phyloP scores from a whole-genome alignment of 129 eudicot genomes.

The Rutidosis leptorrhynchoides region DNA sequence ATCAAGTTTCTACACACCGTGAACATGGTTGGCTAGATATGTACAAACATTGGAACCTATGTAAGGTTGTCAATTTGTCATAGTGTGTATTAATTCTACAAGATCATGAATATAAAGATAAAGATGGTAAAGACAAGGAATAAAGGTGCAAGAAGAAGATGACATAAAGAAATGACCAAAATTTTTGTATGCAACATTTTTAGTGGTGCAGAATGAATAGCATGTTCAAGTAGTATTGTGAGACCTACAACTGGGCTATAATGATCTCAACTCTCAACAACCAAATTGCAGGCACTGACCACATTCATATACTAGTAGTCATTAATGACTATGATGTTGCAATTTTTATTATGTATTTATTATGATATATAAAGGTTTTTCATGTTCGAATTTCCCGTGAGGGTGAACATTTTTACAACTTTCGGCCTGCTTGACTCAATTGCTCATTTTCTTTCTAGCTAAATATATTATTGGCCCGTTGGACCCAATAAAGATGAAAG shows the following conservation, averaged over 20 bases:
- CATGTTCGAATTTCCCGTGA: too few species aligned
- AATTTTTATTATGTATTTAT: not conserved
- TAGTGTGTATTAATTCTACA: not conserved
- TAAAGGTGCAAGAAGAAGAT: not conserved
- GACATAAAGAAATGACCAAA: slow-evolving; percentile 11
- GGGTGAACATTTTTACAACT: too few species aligned
- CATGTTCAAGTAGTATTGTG: not conserved
- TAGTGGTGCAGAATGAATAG: not conserved
- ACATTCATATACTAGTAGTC: not conserved
- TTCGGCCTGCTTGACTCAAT: not conserved
- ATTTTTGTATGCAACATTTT: not conserved
- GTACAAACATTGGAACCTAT: not conserved
- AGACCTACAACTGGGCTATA: slow-evolving; percentile 1
- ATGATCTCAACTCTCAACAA: not conserved
- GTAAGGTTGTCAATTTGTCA: not conserved
- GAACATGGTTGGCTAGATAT: too few species aligned
- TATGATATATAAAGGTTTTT: not conserved
- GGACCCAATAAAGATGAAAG: not conserved
- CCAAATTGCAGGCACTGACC: not conserved
- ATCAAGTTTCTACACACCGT: too few species aligned
- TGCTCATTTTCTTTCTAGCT: not conserved
- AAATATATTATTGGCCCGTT: not conserved
- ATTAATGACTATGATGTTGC: not conserved
- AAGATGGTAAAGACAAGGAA: not conserved
- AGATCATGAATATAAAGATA: not conserved